Evolutionary conservation across 129 eudicot species (phyloP).

Genomic region (Erigeron canadensis): DNA sequence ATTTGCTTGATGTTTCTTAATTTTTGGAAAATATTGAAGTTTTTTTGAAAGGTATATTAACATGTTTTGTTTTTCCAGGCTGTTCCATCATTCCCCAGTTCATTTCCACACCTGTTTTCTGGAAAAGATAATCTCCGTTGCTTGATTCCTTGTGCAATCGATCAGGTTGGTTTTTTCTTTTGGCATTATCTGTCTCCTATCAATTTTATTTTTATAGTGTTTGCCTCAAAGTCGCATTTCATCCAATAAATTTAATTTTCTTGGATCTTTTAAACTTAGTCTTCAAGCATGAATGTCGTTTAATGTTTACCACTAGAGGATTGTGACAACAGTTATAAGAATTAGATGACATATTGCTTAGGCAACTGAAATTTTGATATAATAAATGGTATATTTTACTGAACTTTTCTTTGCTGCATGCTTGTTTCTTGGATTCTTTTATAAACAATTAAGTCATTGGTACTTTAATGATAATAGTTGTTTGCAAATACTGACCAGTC

Average conservation of each 20-base stretch:
- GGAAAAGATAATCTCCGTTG: constrained; percentile 82
- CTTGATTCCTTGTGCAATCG: constrained; percentile 95
- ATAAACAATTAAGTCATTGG: background rate
- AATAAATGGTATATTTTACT: background rate
- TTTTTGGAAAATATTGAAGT: background rate
- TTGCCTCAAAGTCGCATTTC: background rate
- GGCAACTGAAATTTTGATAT: background rate
- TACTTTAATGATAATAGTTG: background rate
- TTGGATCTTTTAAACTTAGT: background rate
- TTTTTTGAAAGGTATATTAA: constrained; percentile 2
- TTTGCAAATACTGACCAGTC: background rate
- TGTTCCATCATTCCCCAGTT: constrained; percentile 93
- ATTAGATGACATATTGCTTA: background rate
- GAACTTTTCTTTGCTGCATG: background rate
- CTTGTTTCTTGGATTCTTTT: background rate
- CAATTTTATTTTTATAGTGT: background rate
- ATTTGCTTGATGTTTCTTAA: no score
- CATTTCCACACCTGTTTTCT: constrained; percentile 90
- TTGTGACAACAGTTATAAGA: background rate
- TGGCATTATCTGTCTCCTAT: background rate
- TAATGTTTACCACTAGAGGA: background rate
- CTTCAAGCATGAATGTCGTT: background rate
- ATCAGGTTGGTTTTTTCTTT: constrained; percentile 56
- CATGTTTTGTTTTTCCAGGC: constrained; percentile 48
- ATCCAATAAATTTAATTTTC: background rate